Evolutionary conservation across 495 filamentous ascomycete species (phyloP), one percentile per base, ranked within the genome.

Genomic region (Aspergillus cristatus): DNA sequence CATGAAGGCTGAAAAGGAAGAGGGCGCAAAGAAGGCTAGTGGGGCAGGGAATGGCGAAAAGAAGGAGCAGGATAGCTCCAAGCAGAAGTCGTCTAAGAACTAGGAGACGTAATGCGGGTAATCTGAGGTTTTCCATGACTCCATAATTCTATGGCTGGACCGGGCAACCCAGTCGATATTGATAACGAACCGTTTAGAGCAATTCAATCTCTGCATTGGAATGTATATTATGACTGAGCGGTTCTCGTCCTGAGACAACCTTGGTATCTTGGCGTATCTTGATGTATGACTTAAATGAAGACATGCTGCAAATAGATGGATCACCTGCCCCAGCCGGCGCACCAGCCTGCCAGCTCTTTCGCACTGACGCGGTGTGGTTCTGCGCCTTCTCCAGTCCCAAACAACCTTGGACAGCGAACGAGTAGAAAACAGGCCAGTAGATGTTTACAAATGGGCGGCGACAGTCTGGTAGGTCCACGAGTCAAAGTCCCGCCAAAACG

Each of bases 391-490:
- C 74, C 72, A 12, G 7, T 7, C 7, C 67, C 66, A 38, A 87
- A 70, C 20, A 84, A 51, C 3, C 37, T 59, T 1, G 47, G 47
- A 62, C 84, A 88, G 28, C 72, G 57, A 58, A 81, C 82, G n/a
- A 69, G 78, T 45, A 97, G 48, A 34, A 89, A 50, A 60, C 85
- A 90, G 14, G 90, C 90, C 17, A 97, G 67, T 13, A 96, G 49
- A 59, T 97, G 90, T 62, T 96, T 95, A 53, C 90, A 97, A 22
- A 82, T 69, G 2, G 87, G 84, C 34, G 70, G 45, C 14, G 53
- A 58, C 32, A 31, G 41, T 39, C 40, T 40, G 41, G 67, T 49
- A 37, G 55, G 31, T 18, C 37, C 24, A 57, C 64, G 29, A 36
- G 47, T 50, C 26, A 68, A 53, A 14, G 67, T 53, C 2, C 76